Base-by-base conservation (phyloP, 345 rosid species). In the Bretschneidera sinensis region DNA sequence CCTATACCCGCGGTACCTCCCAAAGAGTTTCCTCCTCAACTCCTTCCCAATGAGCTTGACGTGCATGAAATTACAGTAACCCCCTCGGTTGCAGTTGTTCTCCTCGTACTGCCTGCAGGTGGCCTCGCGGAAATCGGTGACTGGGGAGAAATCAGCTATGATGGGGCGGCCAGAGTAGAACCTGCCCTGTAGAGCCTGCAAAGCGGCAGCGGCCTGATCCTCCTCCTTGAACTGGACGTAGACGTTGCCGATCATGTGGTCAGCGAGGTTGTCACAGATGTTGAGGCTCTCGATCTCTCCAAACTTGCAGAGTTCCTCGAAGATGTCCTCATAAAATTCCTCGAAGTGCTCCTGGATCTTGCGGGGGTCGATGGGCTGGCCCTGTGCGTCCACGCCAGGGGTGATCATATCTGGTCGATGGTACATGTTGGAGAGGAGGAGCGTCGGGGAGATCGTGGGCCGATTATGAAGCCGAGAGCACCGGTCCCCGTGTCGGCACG, bases 31-130 rank as follows among this genome's bases (percentile, higher is more conserved):
- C 64, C 82, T 81, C 74, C 95, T 80, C 31, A 91, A 57, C 52
- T 91, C 96, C 74, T 83, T 83, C 0, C 96, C 88, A 51, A 91
- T 90, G 71, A 74, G 72, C 74, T 88, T 91, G 49, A 91, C 87
- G 35, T 88, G 96, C 97, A 91, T 85, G 58, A 91, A 91, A 70
- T 90, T 87, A 60, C 97, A 91, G 59, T 88, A 88, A 5, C 96
- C 94, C 9, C 97, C 94, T 0, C 97, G 91, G 75, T 88, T 86
- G 61, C 97, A 91, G 65, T 67, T 84, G 51, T 88, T 79, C 69
- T 88, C 95, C 77, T 91, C 98, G 52, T 43, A 88, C 74, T 86
- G 96, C 61, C 96, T 51, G 59, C 98, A 91, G 0, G 96, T 91
- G 4, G 96, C 98, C 65, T 88, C 95, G 1, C 92, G 88, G 54